These are phyloP conservation scores for Dichotomocladium elegans DNA, from an alignment of 371 early-diverging fungal genomes.

Conservation along the genomic window DNA sequence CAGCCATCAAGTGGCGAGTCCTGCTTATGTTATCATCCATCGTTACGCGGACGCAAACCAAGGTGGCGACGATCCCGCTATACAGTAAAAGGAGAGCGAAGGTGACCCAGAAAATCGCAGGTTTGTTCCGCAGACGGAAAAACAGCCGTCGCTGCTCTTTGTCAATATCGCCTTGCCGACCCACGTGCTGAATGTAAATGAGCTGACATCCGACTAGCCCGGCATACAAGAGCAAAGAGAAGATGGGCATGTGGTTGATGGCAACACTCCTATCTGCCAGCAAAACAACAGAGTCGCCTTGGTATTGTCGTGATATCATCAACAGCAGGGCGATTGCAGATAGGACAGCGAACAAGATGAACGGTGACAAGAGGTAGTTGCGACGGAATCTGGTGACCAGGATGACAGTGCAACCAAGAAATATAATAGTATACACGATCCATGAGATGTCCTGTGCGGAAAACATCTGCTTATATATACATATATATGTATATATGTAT, in stretches of 20 bases:
- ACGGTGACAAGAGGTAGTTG: slow-evolving; percentile 26
- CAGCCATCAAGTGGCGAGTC: slow-evolving; percentile 7
- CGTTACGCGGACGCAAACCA: slow-evolving; percentile 9
- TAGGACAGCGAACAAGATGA: slow-evolving; percentile 10
- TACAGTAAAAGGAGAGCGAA: slow-evolving; percentile 14
- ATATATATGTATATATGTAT: no score
- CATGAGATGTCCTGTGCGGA: slow-evolving; percentile 26
- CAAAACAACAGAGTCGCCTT: slow-evolving; percentile 4
- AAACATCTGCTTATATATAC: slow-evolving; percentile 15
- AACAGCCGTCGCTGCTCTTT: background rate
- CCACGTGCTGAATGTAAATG: slow-evolving; percentile 20
- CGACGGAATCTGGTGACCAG: slow-evolving; percentile 15
- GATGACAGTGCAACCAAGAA: slow-evolving; percentile 9
- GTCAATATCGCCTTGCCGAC: background rate
- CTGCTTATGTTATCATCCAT: slow-evolving; percentile 3
- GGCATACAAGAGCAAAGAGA: slow-evolving; percentile 24
- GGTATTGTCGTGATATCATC: slow-evolving; percentile 3
- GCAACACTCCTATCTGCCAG: slow-evolving; percentile 17
- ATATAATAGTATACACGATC: slow-evolving; percentile 24
- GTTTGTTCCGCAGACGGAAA: background rate
- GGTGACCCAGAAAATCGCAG: slow-evolving; percentile 14
- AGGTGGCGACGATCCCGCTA: slow-evolving; percentile 5
- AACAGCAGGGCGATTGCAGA: slow-evolving; percentile 8
- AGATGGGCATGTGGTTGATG: slow-evolving; percentile 17
- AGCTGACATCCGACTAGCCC: slow-evolving; percentile 23